Evolutionary conservation across 2,329 filamentous ascomycete species (phyloP), one percentile per base, ranked within the genome.

Genomic region (Claviceps sp.): DNA sequence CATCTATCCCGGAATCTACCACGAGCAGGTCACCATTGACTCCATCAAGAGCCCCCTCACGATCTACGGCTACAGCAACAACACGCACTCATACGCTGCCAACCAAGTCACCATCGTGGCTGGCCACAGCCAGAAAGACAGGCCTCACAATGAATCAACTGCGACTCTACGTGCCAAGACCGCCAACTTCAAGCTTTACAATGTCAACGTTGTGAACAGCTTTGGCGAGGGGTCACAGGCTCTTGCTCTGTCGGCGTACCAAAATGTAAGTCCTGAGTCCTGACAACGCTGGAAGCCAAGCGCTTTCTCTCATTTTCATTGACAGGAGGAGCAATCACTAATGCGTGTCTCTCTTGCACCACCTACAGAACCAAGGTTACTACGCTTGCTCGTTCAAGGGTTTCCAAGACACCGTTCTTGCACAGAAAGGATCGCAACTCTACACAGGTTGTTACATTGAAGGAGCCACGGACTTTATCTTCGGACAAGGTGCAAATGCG

Each of bases 11-110:
- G 50, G 50, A 2, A 22, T 11, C 8, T 51, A 51, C 22, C 0
- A 24, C 2, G 50, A 47, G 43, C 50, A 51, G n/a, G 37, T 51
- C 34, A 30, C 10, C 34, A 41, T 51, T 10, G 11, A 41, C 13
- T 8, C 24, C 14, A 5, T 51, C 22, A 17, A 19, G 0, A 24
- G 50, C 2, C 65, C 71, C n/a, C 65, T 82, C 26, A 76, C 73
- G 34, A 72, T 82, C 56, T 80, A 78, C 59, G 82, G 82, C 24
- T 76, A 77, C 59, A 83, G 81, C 0, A 63, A 66, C 34, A 70
- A 77, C 57, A 73, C 73, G 2, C 62, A 69, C 26, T 65, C 67
- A 34, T 84, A 83, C 64, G 56, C 66, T 2, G 64, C 65, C 54
- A 85, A 85, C 66, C 66, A 72, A 41, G 82, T 82, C 38, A 82